These are phyloP conservation scores for Saccharomycopsis babjevae DNA, from an alignment of 805 yeast species.

Conservation along the genomic window DNA sequence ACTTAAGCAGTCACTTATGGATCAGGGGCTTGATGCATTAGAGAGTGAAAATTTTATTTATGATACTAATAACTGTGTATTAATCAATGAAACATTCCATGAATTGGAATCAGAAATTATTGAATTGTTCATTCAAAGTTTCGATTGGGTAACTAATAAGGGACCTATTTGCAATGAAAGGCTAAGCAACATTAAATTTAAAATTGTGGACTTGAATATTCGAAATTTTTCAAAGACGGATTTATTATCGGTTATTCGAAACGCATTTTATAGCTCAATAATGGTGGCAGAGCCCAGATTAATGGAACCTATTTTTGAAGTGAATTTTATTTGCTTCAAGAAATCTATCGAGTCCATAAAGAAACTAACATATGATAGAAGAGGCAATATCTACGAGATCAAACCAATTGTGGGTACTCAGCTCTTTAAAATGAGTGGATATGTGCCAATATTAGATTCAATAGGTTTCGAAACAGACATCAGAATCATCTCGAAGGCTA, in stretches of 20 bases:
- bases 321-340: conserved; percentile 46
- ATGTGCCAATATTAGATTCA: conserved; percentile 82
- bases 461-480: conserved; percentile 84
- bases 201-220: conserved; percentile 50
- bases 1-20: background rate
- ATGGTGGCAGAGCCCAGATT: conserved; percentile 69
- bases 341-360: conserved; percentile 40
- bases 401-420: conserved; percentile 65
- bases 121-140: conserved; percentile 64
- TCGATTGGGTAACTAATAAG: conserved; percentile 69
- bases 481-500: conserved; percentile 66
- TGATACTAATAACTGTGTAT: conserved; percentile 42
- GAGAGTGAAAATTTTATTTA: conserved; percentile 47
- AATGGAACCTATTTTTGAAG: conserved; percentile 70
- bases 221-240: conserved; percentile 38
- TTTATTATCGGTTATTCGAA: conserved; percentile 71
- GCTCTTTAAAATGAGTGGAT: conserved; percentile 48
- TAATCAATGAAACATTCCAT: conserved; percentile 63
- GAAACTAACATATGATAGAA: conserved; percentile 44
- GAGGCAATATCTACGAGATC: conserved; percentile 51
- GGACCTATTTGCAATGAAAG: conserved; percentile 94
- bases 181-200: conserved; percentile 58
- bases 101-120: conserved; percentile 50
- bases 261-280: conserved; percentile 76
- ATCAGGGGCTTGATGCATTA: conserved; percentile 21